Evolutionary conservation across 208 protist genomes (phyloP).

Genomic region (Wallacemonas sp.): DNA sequence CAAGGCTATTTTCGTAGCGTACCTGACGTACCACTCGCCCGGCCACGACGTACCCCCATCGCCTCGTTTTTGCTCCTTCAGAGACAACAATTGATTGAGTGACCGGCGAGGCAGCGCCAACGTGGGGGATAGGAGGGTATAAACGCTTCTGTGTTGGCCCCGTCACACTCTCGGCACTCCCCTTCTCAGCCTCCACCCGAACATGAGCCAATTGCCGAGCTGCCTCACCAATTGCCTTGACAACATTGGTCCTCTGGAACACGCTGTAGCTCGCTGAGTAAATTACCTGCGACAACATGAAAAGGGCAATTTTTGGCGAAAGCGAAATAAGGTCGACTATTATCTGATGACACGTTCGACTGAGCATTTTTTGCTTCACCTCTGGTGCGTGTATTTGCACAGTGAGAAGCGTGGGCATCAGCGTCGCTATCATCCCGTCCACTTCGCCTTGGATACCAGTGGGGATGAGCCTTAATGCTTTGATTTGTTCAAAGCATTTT

Average conservation of each 20-base stretch:
- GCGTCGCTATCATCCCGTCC: slow-evolving; percentile 41
- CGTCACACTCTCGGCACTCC: not conserved
- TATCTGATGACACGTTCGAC: slow-evolving; percentile 36
- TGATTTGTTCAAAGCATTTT: slow-evolving; percentile 28
- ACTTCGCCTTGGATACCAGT: slow-evolving; percentile 17
- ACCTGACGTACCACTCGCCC: slow-evolving; percentile 21
- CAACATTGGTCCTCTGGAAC: slow-evolving; percentile 65
- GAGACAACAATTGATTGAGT: slow-evolving; percentile 35
- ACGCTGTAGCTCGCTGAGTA: slow-evolving; percentile 67
- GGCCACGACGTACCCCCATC: slow-evolving; percentile 58
- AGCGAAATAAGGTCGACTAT: slow-evolving; percentile 62
- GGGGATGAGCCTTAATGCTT: not conserved
- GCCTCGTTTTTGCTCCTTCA: slow-evolving; percentile 62
- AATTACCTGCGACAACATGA: slow-evolving; percentile 50
- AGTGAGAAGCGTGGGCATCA: slow-evolving; percentile 56
- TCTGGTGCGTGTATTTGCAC: slow-evolving; percentile 69
- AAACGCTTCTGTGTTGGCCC: slow-evolving; percentile 29
- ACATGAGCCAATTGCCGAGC: slow-evolving; percentile 49
- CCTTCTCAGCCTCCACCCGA: slow-evolving; percentile 5
- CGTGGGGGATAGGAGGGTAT: slow-evolving; percentile 68
- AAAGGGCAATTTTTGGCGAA: slow-evolving; percentile 43
- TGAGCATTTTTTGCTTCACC: slow-evolving; percentile 38
- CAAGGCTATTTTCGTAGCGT: slow-evolving; percentile 42
- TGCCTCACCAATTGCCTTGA: slow-evolving; percentile 64
- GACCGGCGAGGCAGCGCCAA: not conserved